Conservation (phyloP, 176 grass and related monocot species). For the Ananas comosus region DNA sequence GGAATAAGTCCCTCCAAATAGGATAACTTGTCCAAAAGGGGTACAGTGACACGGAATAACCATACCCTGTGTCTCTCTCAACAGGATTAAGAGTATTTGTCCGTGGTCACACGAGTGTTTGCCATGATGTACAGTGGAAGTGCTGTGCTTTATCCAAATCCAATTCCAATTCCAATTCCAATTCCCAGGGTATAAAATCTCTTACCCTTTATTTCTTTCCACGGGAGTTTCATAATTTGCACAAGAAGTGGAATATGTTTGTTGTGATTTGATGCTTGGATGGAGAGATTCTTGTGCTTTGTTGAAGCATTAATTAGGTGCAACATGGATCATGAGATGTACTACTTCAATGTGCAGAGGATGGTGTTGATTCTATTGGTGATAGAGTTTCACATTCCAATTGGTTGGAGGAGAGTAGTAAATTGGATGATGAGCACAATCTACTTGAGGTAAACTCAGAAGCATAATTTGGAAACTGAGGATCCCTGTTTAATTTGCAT, state of each 20-base stretch:
- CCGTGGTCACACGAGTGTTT: too few relatives aligned
- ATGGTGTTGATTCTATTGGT: neutral
- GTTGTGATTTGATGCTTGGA: neutral
- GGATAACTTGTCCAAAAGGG: too few relatives aligned
- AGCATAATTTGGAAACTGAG: too few relatives aligned
- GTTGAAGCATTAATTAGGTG: too few relatives aligned
- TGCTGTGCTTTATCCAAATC: slow-evolving; percentile 24
- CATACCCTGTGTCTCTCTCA: too few relatives aligned
- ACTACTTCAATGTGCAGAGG: neutral
- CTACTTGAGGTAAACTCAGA: neutral
- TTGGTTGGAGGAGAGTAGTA: neutral
- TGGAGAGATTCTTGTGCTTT: too few relatives aligned
- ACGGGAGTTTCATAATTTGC: neutral
- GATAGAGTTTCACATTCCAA: neutral
- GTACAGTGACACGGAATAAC: too few relatives aligned
- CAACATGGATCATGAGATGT: too few relatives aligned
- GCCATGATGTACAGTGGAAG: neutral
- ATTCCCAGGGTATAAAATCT: slow-evolving; percentile 13
- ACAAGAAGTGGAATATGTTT: neutral
- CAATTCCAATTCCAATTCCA: too few relatives aligned
- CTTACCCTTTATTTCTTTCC: slow-evolving; percentile 21
- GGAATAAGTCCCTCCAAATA: too few relatives aligned
- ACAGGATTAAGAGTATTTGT: too few relatives aligned
- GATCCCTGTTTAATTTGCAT: neutral
- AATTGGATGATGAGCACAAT: neutral